Percentiles rank a stretch among this genome's conserved stretches.
phyloP scores from a whole-genome alignment of 2,329 filamentous ascomycete genomes.

The Fusarium sp. region DNA sequence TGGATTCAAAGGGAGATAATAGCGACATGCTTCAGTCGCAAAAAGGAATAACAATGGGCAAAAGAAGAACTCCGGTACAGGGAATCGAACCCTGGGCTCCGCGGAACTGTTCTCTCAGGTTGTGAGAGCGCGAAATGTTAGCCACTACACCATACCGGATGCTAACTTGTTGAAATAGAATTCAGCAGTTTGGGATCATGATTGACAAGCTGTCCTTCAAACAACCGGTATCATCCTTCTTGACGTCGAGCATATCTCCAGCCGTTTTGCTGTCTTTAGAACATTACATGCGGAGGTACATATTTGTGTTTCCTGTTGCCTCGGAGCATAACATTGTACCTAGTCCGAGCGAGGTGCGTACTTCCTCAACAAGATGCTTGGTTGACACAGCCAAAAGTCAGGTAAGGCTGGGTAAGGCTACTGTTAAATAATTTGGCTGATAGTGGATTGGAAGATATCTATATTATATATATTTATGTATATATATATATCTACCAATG shows the following conservation, averaged over 20 bases:
- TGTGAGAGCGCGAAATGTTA: slow-evolving; percentile 52
- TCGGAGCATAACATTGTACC: not conserved
- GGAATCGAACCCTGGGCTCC: slow-evolving; percentile 49
- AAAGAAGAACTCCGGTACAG: slow-evolving; percentile 44
- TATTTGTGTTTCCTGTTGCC: too few relatives aligned
- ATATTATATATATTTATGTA: not conserved
- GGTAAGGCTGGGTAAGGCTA: not conserved
- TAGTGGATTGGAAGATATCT: not conserved
- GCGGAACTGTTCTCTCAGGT: slow-evolving; percentile 41
- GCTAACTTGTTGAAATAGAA: rapidly evolving
- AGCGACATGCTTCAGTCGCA: too few relatives aligned
- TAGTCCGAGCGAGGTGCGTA: not conserved
- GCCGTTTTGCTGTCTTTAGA: too few relatives aligned
- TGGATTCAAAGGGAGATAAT: too few relatives aligned
- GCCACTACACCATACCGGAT: slow-evolving; percentile 53
- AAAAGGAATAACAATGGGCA: not conserved
- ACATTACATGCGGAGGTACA: too few relatives aligned
- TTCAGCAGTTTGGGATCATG: rapidly evolving
- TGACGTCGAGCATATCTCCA: too few relatives aligned
- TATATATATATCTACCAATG: not conserved
- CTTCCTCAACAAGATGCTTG: not conserved
- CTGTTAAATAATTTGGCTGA: not conserved
- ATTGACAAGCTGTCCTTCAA: too few relatives aligned
- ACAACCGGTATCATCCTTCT: too few relatives aligned
- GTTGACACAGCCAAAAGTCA: not conserved